Evolutionary conservation across 495 filamentous ascomycete species (phyloP).

Genomic region (Xylaria castorea): DNA sequence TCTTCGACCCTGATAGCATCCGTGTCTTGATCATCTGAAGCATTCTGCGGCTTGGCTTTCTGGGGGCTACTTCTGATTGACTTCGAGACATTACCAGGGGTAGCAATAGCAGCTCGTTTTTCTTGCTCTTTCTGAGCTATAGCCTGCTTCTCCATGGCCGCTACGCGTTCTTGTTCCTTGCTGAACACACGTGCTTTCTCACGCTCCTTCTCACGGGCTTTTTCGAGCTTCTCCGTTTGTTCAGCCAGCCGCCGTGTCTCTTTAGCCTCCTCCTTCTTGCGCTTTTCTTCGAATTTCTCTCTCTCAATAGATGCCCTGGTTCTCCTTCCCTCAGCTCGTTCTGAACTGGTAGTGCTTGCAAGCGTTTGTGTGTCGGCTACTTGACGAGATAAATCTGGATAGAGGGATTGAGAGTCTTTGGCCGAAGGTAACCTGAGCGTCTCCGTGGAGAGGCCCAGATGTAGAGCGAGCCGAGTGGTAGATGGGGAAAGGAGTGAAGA

Average conservation of each 20-base stretch:
- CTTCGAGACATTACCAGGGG: conserved; percentile 48
- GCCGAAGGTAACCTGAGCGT: conserved; percentile 43
- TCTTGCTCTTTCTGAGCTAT: conserved; percentile 53
- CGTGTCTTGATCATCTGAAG: conserved; percentile 45
- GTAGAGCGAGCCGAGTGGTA: conserved; percentile 43
- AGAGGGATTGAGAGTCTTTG: conserved; percentile 45
- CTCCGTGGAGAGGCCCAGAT: conserved; percentile 46
- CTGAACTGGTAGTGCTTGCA: conserved; percentile 46
- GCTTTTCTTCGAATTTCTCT: conserved; percentile 67
- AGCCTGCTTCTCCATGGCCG: conserved; percentile 56
- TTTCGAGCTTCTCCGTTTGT: conserved; percentile 64
- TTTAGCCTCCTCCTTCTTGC: conserved; percentile 64
- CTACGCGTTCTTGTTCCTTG: conserved; percentile 65
- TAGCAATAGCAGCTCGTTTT: conserved; percentile 39
- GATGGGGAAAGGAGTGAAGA: conserved; percentile 58
- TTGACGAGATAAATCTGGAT: conserved; percentile 54
- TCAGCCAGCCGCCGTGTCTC: conserved; percentile 54
- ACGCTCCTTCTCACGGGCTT: conserved; percentile 60
- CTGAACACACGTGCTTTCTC: conserved; percentile 68
- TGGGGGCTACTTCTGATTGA: conserved; percentile 56
- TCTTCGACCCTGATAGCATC: conserved; percentile 50
- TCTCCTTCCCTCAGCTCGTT: conserved; percentile 59
- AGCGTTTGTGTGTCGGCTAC: conserved; percentile 37
- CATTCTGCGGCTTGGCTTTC: conserved; percentile 54
- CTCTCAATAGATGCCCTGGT: conserved; percentile 79